Percentiles rank a stretch among this genome's conserved stretches.
Conservation (phyloP, 768 basidiomycete species). For the Mycena venus region DNA sequence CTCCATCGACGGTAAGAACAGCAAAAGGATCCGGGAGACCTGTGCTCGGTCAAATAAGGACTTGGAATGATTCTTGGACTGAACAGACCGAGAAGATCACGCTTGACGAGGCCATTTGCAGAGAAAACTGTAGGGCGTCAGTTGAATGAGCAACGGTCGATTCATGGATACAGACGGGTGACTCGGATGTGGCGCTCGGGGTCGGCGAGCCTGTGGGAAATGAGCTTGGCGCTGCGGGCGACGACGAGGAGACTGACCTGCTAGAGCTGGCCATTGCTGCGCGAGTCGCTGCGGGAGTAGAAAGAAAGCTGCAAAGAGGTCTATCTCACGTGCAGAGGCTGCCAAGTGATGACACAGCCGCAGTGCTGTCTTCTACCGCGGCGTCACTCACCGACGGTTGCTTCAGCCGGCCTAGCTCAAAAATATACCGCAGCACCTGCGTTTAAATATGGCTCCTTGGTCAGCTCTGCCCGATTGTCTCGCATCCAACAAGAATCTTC, state of each 20-base stretch:
- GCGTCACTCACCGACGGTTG: too few relatives aligned
- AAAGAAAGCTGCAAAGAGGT: background rate
- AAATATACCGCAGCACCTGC: too few relatives aligned
- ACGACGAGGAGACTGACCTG: slow-evolving; percentile 45
- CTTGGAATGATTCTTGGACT: background rate
- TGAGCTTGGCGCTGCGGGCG: slow-evolving; percentile 22
- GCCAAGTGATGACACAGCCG: background rate
- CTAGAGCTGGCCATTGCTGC: slow-evolving; percentile 39
- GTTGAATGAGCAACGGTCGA: slow-evolving; percentile 12
- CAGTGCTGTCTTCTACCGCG: background rate
- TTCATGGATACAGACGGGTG: slow-evolving; percentile 54
- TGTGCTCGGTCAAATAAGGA: background rate
- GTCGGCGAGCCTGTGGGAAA: slow-evolving; percentile 56
- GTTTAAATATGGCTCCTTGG: too few relatives aligned
- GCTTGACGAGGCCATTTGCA: slow-evolving; percentile 80
- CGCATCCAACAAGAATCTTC: too few relatives aligned
- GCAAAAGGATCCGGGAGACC: slow-evolving; percentile 89
- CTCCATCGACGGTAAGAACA: slow-evolving; percentile 87
- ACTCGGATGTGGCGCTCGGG: slow-evolving; percentile 64
- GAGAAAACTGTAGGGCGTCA: slow-evolving; percentile 70
- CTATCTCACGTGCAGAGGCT: slow-evolving; percentile 1
- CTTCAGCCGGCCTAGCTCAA: too few relatives aligned
- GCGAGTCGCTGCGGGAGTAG: slow-evolving; percentile 13
- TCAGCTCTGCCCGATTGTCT: too few relatives aligned
- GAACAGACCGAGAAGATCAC: slow-evolving; percentile 73